Conservation (phyloP, 2,329 filamentous ascomycete genomes). For the Aspergillus flavus region DNA sequence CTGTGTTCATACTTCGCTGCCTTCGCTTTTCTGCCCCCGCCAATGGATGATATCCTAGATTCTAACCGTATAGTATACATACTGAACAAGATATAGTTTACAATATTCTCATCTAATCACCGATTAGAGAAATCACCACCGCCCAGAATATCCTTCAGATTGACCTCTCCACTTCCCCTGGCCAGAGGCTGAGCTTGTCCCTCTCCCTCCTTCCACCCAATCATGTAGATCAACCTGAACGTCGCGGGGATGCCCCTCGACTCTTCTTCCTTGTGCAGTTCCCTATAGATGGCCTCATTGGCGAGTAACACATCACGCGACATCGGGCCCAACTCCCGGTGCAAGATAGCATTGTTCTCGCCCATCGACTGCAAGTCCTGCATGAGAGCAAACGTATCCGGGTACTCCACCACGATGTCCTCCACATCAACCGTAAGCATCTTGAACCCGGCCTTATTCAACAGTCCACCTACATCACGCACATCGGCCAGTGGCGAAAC, state of each 20-base stretch:
- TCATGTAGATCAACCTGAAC: slow-evolving; percentile 96
- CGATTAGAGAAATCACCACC: slow-evolving; percentile 42
- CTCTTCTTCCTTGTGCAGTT: slow-evolving; percentile 82
- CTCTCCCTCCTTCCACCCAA: slow-evolving; percentile 89
- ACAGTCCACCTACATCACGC: slow-evolving; percentile 81
- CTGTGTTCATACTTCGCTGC: slow-evolving; percentile 5
- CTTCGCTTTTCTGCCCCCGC: slow-evolving; percentile 4
- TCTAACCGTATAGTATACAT: slow-evolving; percentile 12
- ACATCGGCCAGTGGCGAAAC: slow-evolving; percentile 92
- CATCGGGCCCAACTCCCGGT: slow-evolving; percentile 79
- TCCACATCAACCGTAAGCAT: slow-evolving; percentile 96
- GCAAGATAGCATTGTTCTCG: slow-evolving; percentile 84
- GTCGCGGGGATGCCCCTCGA: slow-evolving; percentile 72
- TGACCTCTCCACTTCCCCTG: slow-evolving; percentile 83
- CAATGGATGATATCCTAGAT: slow-evolving; percentile 2
- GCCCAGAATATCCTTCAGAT: slow-evolving; percentile 78
- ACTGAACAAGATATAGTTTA: slow-evolving; percentile 22
- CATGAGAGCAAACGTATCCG: slow-evolving; percentile 88
- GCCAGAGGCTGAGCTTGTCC: slow-evolving; percentile 78
- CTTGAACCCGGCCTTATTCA: slow-evolving; percentile 88
- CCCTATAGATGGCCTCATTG: slow-evolving; percentile 83
- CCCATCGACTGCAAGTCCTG: slow-evolving; percentile 94
- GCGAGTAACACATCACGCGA: slow-evolving; percentile 83
- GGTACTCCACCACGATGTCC: slow-evolving; percentile 94
- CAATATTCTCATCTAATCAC: slow-evolving; percentile 14